phyloP scores from a whole-genome alignment of 768 basidiomycete genomes.

The Podaxis sp. region DNA sequence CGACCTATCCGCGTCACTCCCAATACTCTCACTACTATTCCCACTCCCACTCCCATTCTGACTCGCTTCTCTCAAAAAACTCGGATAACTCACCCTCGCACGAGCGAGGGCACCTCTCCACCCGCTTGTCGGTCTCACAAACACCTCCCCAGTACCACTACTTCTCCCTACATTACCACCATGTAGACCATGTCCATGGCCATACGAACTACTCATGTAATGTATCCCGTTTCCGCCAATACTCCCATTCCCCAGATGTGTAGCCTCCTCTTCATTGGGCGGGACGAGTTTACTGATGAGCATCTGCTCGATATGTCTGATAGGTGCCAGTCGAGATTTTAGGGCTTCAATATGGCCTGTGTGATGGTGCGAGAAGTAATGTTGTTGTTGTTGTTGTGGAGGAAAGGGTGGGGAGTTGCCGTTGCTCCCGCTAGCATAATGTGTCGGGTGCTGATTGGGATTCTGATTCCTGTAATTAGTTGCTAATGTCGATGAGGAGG shows the following conservation, averaged over 20 bases:
- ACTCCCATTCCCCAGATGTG: slow-evolving; percentile 24
- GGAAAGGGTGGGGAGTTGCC: slow-evolving; percentile 7
- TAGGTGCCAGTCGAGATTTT: slow-evolving; percentile 57
- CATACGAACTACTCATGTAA: slow-evolving; percentile 12
- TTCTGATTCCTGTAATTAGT: background rate
- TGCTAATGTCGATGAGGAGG: background rate
- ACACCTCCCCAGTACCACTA: slow-evolving; percentile 44
- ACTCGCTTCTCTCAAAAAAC: slow-evolving; percentile 19
- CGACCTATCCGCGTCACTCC: slow-evolving; percentile 25
- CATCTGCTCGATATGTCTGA: slow-evolving; percentile 65
- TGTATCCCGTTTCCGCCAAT: slow-evolving; percentile 19
- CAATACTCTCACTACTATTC: slow-evolving; percentile 39
- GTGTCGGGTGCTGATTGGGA: background rate
- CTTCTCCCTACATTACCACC: background rate
- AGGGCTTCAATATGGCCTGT: slow-evolving; percentile 47
- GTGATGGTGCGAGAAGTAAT: slow-evolving; percentile 18
- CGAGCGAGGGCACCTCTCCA: slow-evolving; percentile 61
- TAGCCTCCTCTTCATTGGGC: slow-evolving; percentile 56
- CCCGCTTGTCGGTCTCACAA: slow-evolving; percentile 58
- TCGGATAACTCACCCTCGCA: slow-evolving; percentile 31
- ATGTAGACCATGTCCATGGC: slow-evolving; percentile 8
- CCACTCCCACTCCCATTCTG: slow-evolving; percentile 17
- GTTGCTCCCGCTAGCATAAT: background rate
- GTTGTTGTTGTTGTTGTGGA: slow-evolving; percentile 15
- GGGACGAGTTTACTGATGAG: slow-evolving; percentile 70